Evolutionary conservation across 306 rosid genomes (phyloP), one percentile per base, ranked within the genome.

Genomic region (Acacia melanoxylon): DNA sequence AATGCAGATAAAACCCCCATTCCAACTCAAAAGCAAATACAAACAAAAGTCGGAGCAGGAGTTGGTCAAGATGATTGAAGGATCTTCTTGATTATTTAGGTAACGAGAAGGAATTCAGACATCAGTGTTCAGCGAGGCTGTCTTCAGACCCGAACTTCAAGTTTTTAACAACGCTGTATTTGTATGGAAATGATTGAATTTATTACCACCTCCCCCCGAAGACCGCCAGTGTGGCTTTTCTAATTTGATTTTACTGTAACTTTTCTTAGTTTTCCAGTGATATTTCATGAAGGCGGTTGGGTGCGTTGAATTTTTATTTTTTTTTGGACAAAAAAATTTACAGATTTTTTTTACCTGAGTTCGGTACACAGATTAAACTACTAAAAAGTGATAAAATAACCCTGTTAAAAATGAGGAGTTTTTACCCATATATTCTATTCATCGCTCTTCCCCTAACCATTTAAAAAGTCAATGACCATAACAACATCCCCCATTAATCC

Each of bases 1-100:
- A 68, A 74, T 10, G 6, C 22, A 48, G 29, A 68, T 44, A 41
- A 82, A 75, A 78, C 74, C 74, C 86, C 22, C 17, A 75, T 58
- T 37, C 49, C 63, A 42, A 59, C 48, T 5, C 17, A 35, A 35
- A 63, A 25, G 4, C 6, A 1, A 63, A 27, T 16, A 68, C 1
- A 68, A 68, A n/a, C 24, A 20, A 15, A 4, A 69, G 45, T 22
- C 25, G 4, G 25, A 22, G 41, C 10, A 41, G 46, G 45, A 27
- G 52, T 8, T 20, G 82, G 48, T 0, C 9, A 29, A 35, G 72
- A 14, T 27, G 66, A 10, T 14, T 44, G 65, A 61, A 61, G 66
- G 37, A 48, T 31, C 29, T 75, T 25, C 35, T 51, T 59, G 58
- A 15, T 74, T 58, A 35, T 42, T 42, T 29, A 20, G 49, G 37